A percentile compares a stretch with the other conserved stretches of the same genome.
phyloP scores from a whole-genome alignment of 2,329 filamentous ascomycete species.

The Sclerotinia borealis region DNA sequence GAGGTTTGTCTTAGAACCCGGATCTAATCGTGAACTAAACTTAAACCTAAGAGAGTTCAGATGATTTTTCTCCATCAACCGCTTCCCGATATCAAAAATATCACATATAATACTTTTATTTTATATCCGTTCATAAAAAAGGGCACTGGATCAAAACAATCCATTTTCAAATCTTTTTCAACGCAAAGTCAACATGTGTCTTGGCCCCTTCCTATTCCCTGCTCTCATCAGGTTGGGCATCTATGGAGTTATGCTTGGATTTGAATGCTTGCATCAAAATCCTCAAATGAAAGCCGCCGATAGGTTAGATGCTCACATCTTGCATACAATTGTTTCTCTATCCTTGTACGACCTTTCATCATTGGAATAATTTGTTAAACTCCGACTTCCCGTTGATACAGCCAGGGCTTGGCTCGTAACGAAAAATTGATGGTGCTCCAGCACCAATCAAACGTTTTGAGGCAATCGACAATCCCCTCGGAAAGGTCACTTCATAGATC shows the following conservation, averaged over 20 bases:
- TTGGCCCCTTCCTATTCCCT: constrained; percentile 8
- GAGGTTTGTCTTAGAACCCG: background rate
- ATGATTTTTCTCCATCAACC: constrained; percentile 7
- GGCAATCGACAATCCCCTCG: constrained; percentile 21
- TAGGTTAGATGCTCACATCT: constrained; percentile 19
- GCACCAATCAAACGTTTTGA: constrained; percentile 28
- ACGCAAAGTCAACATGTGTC: constrained; percentile 5
- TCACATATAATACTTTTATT: background rate
- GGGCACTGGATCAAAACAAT: background rate
- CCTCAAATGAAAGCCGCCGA: constrained; percentile 17
- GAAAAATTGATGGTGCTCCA: constrained; percentile 13
- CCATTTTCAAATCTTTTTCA: background rate
- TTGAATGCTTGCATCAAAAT: constrained; percentile 13
- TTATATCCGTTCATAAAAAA: background rate
- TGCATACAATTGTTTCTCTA: constrained; percentile 24
- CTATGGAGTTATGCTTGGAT: constrained; percentile 15
- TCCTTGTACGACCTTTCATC: constrained; percentile 20
- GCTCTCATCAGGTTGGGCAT: constrained; percentile 21
- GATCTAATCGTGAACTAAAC: background rate
- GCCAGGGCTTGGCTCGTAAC: constrained; percentile 17
- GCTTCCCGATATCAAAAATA: background rate
- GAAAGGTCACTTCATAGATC: constrained; percentile 14
- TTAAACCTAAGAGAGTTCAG: background rate
- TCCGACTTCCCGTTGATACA: constrained; percentile 18
- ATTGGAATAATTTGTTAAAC: constrained; percentile 13